A percentile compares a stretch with the other conserved stretches of the same genome.
phyloP scores from a whole-genome alignment of 2,329 filamentous ascomycete genomes.

The Sarocladium brachiariae region DNA sequence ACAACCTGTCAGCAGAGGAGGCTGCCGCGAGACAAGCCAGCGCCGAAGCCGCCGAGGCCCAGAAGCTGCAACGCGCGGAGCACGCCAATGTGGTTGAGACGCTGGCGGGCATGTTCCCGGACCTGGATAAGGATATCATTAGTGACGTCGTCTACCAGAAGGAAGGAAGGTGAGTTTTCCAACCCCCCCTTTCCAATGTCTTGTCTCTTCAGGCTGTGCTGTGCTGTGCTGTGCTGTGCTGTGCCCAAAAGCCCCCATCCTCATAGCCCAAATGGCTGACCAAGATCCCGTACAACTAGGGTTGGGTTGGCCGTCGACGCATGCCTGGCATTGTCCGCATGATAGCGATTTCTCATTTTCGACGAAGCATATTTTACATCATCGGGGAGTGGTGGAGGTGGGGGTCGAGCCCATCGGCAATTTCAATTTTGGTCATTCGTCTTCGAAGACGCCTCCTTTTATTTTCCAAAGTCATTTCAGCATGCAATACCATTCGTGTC shows the following conservation, averaged over 20 bases:
- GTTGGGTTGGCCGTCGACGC: conserved; percentile 82
- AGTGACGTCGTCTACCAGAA: conserved; percentile 96
- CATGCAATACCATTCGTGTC: no score
- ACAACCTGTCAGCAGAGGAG: conserved; percentile 67
- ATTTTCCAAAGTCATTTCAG: no score
- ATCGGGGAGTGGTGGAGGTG: no score
- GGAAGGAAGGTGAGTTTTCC: conserved; percentile 69
- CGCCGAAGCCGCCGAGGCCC: conserved; percentile 81
- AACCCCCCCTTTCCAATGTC: no score
- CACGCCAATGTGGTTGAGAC: conserved; percentile 91
- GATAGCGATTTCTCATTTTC: conserved; percentile 10
- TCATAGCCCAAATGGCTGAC: background rate
- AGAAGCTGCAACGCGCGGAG: conserved; percentile 74
- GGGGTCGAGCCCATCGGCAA: no score
- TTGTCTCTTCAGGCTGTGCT: no score
- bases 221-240: no score
- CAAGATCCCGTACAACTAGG: conserved; percentile 33
- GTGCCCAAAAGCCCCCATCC: no score
- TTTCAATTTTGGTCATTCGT: no score
- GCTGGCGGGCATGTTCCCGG: conserved; percentile 91
- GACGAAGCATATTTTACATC: no score
- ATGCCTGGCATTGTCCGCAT: conserved; percentile 62
- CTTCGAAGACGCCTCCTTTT: no score
- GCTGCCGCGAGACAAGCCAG: conserved; percentile 85
- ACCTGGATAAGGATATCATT: conserved; percentile 88